phyloP scores from a whole-genome alignment of 345 rosid genomes.

The Fremontodendron californicum region DNA sequence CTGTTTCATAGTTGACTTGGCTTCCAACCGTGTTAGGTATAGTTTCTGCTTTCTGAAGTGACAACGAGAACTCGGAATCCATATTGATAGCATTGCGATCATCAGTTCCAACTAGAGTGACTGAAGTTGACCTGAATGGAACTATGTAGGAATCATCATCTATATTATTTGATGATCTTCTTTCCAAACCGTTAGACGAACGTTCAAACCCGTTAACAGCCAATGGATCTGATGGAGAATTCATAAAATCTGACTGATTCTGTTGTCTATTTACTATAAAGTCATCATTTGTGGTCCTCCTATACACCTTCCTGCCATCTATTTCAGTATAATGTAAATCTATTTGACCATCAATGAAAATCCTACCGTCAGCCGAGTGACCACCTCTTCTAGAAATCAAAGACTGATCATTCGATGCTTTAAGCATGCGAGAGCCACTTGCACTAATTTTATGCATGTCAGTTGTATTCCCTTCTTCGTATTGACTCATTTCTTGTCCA shows the following conservation, averaged over 20 bases:
- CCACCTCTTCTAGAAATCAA: slow-evolving; percentile 36
- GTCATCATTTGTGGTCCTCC: slow-evolving; percentile 49
- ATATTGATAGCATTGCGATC: slow-evolving; percentile 53
- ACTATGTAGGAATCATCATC: slow-evolving; percentile 83
- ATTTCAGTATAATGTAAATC: slow-evolving; percentile 44
- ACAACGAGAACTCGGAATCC: slow-evolving; percentile 55
- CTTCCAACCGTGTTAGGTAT: slow-evolving; percentile 30
- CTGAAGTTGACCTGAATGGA: slow-evolving; percentile 41
- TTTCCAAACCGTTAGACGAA: slow-evolving; percentile 36
- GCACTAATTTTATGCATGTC: slow-evolving; percentile 52
- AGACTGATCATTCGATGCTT: slow-evolving; percentile 53
- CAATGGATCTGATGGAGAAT: slow-evolving; percentile 42
- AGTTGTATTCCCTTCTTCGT: slow-evolving; percentile 37
- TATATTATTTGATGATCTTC: slow-evolving; percentile 46
- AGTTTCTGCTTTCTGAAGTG: slow-evolving; percentile 38
- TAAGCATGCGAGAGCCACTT: slow-evolving; percentile 34
- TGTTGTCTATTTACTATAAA: slow-evolving; percentile 43
- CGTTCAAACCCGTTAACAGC: slow-evolving; percentile 50
- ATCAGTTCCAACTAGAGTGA: slow-evolving; percentile 38
- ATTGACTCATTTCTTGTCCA: slow-evolving; percentile 39
- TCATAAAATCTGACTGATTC: slow-evolving; percentile 30
- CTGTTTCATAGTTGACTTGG: slow-evolving; percentile 65
- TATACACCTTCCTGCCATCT: slow-evolving; percentile 40
- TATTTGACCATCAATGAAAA: slow-evolving; percentile 33
- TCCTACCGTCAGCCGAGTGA: slow-evolving; percentile 34